Percentiles rank a stretch among this genome's conserved stretches.
Conservation (phyloP, 225 moss, liverwort and hornwort genomes). For the Asterella californica region DNA sequence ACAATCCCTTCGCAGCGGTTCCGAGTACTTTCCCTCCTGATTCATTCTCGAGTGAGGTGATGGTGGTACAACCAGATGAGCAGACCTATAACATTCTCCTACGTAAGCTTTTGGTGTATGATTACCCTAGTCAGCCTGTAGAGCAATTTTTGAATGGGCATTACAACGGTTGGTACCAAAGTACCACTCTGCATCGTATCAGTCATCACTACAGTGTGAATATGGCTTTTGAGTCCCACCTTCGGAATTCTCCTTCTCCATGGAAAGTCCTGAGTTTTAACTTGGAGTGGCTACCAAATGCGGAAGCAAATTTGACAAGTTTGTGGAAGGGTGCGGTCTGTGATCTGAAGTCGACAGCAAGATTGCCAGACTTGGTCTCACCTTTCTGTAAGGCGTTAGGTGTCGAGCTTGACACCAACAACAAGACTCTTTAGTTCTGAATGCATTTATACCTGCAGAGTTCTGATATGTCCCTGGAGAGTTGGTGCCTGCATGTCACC, state of each 20-base stretch:
- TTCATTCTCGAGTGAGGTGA: slow-evolving; percentile 62
- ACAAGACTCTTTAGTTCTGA: background rate
- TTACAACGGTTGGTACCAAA: slow-evolving; percentile 61
- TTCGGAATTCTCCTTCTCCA: slow-evolving; percentile 28
- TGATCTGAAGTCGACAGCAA: slow-evolving; percentile 26
- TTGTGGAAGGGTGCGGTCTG: slow-evolving; percentile 62
- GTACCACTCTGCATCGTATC: slow-evolving; percentile 58
- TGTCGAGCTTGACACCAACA: background rate
- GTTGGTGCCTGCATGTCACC: background rate
- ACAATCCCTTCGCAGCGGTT: slow-evolving; percentile 70
- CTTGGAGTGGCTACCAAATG: slow-evolving; percentile 37
- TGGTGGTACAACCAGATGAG: slow-evolving; percentile 63
- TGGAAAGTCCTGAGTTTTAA: slow-evolving; percentile 62
- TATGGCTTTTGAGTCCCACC: slow-evolving; percentile 27
- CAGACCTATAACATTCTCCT: slow-evolving; percentile 42
- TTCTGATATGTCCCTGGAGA: background rate
- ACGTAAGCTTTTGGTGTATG: slow-evolving; percentile 21
- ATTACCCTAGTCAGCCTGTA: slow-evolving; percentile 26
- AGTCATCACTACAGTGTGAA: slow-evolving; percentile 46
- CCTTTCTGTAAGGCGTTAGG: slow-evolving; percentile 19
- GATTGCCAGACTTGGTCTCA: slow-evolving; percentile 1
- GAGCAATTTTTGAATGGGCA: slow-evolving; percentile 52
- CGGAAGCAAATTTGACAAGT: slow-evolving; percentile 29
- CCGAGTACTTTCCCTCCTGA: slow-evolving; percentile 59
- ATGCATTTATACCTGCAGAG: background rate